phyloP scores from a whole-genome alignment of 2,329 filamentous ascomycete species.

The Sporothrix pseudoabietina region DNA sequence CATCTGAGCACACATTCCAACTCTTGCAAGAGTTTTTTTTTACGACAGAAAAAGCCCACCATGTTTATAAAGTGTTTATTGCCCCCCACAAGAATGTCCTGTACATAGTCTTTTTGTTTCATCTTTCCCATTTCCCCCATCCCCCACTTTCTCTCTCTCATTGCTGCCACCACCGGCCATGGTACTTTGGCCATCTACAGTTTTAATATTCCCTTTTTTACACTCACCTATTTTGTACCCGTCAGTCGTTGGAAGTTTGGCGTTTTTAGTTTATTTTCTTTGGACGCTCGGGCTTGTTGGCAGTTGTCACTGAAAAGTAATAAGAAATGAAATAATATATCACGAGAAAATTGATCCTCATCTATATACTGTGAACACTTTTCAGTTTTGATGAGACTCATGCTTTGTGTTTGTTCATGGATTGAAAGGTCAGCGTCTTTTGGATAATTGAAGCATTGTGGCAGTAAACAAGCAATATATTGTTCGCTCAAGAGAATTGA shows the following conservation, averaged over 20 bases:
- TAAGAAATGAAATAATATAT: slow-evolving; percentile 2
- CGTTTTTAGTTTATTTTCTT: slow-evolving; percentile 11
- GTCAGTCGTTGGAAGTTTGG: slow-evolving; percentile 24
- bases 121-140: background rate
- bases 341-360: background rate
- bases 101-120: slow-evolving; percentile 23
- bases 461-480: background rate
- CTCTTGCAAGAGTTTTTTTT: slow-evolving; percentile 4
- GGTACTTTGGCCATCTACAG: background rate
- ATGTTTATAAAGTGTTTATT: slow-evolving; percentile 5
- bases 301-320: slow-evolving; percentile 16
- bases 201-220: slow-evolving; percentile 10
- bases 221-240: slow-evolving; percentile 1
- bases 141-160: background rate
- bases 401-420: background rate
- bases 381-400: too few species aligned
- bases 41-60: slow-evolving; percentile 25
- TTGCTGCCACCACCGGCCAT: background rate
- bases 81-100: slow-evolving; percentile 26
- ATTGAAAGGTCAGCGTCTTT: too few species aligned
- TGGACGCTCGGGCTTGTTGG: slow-evolving; percentile 13
- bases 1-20: background rate
- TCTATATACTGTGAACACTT: background rate
- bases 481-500: background rate
- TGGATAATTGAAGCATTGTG: too few species aligned